These are phyloP conservation scores for Aechmea fasciata DNA, from an alignment of 176 grass and related monocot genomes.

Conservation along the genomic window DNA sequence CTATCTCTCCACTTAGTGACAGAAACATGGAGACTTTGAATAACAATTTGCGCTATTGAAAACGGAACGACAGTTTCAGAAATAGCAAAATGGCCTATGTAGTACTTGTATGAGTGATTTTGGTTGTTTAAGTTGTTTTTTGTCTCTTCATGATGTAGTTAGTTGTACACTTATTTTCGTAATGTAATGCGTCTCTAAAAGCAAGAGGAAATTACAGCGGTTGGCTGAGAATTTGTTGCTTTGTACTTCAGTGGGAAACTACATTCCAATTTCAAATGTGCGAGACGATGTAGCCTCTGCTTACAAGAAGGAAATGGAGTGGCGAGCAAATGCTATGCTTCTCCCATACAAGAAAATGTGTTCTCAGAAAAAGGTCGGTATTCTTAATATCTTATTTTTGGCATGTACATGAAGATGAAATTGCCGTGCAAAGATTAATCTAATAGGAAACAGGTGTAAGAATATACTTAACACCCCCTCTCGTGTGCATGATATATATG, in stretches of 20 bases:
- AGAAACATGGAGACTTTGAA: background rate
- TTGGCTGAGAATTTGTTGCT: background rate
- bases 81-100: background rate
- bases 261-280: slow-evolving; percentile 64
- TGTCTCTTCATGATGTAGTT: no score
- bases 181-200: background rate
- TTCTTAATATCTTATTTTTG: background rate
- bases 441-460: no score
- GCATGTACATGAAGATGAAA: no score
- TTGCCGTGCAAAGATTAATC: no score
- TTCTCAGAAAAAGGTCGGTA: slow-evolving; percentile 41
- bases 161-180: background rate
- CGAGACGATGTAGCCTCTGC: slow-evolving; percentile 62
- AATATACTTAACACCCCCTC: no score
- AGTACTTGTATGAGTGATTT: no score
- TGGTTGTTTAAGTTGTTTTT: no score
- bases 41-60: background rate
- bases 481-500: no score
- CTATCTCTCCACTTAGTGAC: background rate
- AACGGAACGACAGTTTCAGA: background rate
- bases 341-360: slow-evolving; percentile 70
- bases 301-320: slow-evolving; percentile 60
- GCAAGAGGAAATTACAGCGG: background rate
- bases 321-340: slow-evolving; percentile 44
- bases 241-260: slow-evolving; percentile 62